Conservation (phyloP, 2,329 filamentous ascomycete genomes). For the Colletotrichum phormii region DNA sequence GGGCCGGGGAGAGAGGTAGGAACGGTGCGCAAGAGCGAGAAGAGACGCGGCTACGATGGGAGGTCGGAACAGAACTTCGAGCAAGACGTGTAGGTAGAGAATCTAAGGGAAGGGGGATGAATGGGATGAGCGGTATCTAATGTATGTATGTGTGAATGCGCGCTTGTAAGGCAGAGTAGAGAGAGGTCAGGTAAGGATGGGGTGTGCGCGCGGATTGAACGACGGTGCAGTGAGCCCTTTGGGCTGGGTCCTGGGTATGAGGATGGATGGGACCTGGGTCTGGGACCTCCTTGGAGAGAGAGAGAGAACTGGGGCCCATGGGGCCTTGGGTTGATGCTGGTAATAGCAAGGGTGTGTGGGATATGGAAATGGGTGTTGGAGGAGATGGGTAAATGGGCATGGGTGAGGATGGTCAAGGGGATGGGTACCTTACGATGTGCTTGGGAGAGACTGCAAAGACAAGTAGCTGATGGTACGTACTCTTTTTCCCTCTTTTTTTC, state of each 20-base stretch:
- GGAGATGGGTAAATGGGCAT: constrained; percentile 17
- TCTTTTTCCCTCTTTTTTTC: background rate
- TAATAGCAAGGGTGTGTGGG: constrained; percentile 15
- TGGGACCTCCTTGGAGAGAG: constrained; percentile 30
- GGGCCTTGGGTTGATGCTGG: constrained; percentile 16
- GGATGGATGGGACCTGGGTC: constrained; percentile 21
- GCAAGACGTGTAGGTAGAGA: background rate
- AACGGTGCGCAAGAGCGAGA: background rate
- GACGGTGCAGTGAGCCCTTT: constrained; percentile 23
- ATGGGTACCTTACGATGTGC: constrained; percentile 21
- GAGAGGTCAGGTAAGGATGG: constrained; percentile 16
- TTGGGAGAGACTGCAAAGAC: constrained; percentile 6
- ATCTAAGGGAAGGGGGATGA: constrained; percentile 19
- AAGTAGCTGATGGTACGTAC: constrained; percentile 34
- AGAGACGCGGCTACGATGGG: background rate
- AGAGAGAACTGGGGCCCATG: background rate
- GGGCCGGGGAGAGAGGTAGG: background rate
- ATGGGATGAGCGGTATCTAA: constrained; percentile 37
- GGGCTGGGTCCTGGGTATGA: constrained; percentile 22
- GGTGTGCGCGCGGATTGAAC: constrained; percentile 21
- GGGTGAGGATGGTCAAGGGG: constrained; percentile 21
- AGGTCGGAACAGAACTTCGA: constrained; percentile 5
- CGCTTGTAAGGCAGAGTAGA: constrained; percentile 22
- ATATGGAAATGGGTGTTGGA: constrained; percentile 28
- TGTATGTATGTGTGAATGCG: constrained; percentile 30